Evolutionary conservation across 176 grass and related monocot species (phyloP), one percentile per base, ranked within the genome.

Genomic region (Echinochloa phyllopogon): DNA sequence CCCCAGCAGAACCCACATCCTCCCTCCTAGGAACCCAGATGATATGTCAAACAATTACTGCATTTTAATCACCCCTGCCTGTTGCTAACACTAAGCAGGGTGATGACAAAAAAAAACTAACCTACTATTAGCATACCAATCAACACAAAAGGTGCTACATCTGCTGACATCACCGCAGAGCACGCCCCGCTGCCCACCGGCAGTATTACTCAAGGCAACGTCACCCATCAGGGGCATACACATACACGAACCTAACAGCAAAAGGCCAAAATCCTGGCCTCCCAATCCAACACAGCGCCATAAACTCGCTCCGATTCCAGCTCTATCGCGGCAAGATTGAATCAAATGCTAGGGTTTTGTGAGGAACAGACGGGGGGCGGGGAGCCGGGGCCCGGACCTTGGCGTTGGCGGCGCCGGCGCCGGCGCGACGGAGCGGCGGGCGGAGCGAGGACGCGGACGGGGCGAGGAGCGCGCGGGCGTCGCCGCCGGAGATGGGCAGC

Each of bases 401-500:
- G 67, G 74, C 65, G 25, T 16, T 39, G 1, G 49, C 21, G n/a
- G 21, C 10, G 67, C 67, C 65, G 25, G 11, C 48, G 1, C 29
- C 21, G n/a, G 13, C 10, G 33, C 66, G 79, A 21, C 74, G 67
- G 49, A 73, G 74, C 68, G 84, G 84, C 12, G 80, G n/a, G 43
- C 40, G 33, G 14, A 79, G 74, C 0, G 69, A 66, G 20, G 42
- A 87, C 18, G 80, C 89, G 60, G 84, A 90, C 17, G 84, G 79
- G 10, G 79, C 84, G 23, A 90, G 67, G 33, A 90, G 14, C 50
- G 80, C 60, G 58, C 65, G 12, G 40, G 84, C 20, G 48, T 79
- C 80, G 59, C 67, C 23, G 74, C 49, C 23, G 74, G 67, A 87
- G 84, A 90, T 39, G 67, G 59, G 37, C 88, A 44, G 74, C 75